Base-by-base conservation (phyloP, 148 eudicot species). In the Tetragonia tetragonoides region DNA sequence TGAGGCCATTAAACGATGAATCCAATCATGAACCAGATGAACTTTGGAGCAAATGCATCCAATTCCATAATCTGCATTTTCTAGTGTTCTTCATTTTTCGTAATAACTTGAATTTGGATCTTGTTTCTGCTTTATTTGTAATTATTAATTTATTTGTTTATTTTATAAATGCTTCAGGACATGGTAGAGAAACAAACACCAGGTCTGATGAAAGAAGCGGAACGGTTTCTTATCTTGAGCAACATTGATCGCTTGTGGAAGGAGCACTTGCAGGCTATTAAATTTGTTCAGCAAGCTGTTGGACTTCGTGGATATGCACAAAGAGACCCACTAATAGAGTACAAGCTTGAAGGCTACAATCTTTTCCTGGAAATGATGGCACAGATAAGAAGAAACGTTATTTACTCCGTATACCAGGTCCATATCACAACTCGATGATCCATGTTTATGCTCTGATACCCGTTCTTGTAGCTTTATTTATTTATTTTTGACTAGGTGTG, bases 291-390 rank as follows among this genome's bases (percentile, higher is more conserved):
- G 79, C 99, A 95, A 88, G 99, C 99, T 73, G 99, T 93, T 2
- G 92, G 98, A 61, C 90, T 93, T 53, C 98, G 99, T 70, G 99
- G 98, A 54, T 95, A 95, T 87, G 99, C 99, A 68, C 99, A 95
- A 75, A 84, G 95, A 56, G 99, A 93, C 88, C 98, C 99, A 75
- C 98, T 95, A 53, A 95, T 95, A 61, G 99, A 95, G 80, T 95
- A 95, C 86, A 95, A 95, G 78, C 99, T 95, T 69, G 99, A 95
- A 85, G 99, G 99, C 73, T 95, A 95, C 89, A 93, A 93, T 83
- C 99, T 95, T 40, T 95, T 95, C 77, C 86, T 95, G 20, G 98
- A 91, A 74, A 95, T 95, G 99, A 95, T 95, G 99, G 98, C 99
- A 46, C 97, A 93, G 82, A 90, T 95, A 42, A 83, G 98, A 83